Base-by-base conservation (phyloP, 2,329 filamentous ascomycete species). In the Venturia aucupariae region DNA sequence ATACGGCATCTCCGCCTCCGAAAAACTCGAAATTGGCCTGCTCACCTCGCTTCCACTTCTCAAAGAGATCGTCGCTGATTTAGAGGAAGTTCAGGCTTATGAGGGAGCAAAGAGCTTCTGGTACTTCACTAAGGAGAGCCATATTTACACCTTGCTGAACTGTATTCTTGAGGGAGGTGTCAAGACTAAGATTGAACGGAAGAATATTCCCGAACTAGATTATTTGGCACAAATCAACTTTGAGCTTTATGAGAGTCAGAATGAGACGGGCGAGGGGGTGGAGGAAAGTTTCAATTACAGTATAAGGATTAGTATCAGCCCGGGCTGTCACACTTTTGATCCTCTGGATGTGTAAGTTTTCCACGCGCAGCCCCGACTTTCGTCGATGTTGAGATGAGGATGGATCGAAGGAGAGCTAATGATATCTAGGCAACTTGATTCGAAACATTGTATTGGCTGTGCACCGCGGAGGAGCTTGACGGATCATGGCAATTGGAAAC, bases 111-210 rank as follows among this genome's bases (percentile, higher is more conserved):
- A 97, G 74, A 93, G 89, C 1, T 97, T 97, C 80, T 90, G 97
- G 77, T 99, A 99, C 79, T 99, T 99, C 76, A 99, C 94, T 68
- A 99, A 99, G 76, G 94, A 99, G 77, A 96, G 91, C 0, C 94
- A 99, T 75, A 97, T 99, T 68, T 99, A 99, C 78, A 99, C 94
- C 5, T 83, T 99, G 5, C 84, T 99, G 65, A 99, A 99, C 75
- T 97, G 93, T 75, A 97, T 99, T 69, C 84, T 99, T 32, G 94
- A 99, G 75, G 94, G 95, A 66, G 95, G 94, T 38, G 90, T 99
- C 68, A 90, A 95, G 72, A 97, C 93, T 30, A 99, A 99, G 79
- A 97, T 99, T 72, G 89, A 91, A 70, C 89, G 95, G 44, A 92
- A 91, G 71, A 92, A 90, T 48, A 99, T 99, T 68, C 94, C 94